phyloP scores from a whole-genome alignment of 1,284 basidiomycete genomes.

The Entoloma clypeatum region DNA sequence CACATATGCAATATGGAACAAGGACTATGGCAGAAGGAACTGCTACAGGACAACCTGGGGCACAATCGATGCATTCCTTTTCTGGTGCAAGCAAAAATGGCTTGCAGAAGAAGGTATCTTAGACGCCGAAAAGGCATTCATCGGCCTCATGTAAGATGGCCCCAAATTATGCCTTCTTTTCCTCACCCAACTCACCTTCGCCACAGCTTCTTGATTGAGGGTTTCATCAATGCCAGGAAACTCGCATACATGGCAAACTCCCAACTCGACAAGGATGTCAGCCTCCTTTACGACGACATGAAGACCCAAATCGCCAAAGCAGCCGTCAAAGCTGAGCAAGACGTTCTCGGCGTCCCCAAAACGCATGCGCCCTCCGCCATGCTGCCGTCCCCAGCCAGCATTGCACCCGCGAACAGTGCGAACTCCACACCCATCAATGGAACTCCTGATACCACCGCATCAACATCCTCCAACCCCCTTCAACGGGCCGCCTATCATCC shows the following conservation, averaged over 20 bases:
- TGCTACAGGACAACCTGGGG: conserved; percentile 58
- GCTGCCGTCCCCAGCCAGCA: conserved; percentile 72
- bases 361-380: conserved; percentile 55
- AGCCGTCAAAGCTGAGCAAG: conserved; percentile 44
- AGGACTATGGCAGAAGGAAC: conserved; percentile 49
- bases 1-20: conserved; percentile 69
- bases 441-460: conserved; percentile 37
- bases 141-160: conserved; percentile 68
- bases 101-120: conserved; percentile 52
- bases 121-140: conserved; percentile 68
- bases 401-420: conserved; percentile 58
- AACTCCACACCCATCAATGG: conserved; percentile 67
- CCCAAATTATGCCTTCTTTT: conserved; percentile 13
- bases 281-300: conserved; percentile 34
- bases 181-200: conserved; percentile 25
- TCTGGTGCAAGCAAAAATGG: conserved; percentile 70
- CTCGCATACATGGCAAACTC: conserved; percentile 43
- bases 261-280: conserved; percentile 42
- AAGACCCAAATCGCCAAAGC: conserved; percentile 42
- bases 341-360: conserved; percentile 36
- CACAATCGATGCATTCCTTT: conserved; percentile 58
- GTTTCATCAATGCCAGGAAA: conserved; percentile 62
- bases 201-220: conserved; percentile 67
- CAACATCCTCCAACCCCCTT: conserved; percentile 22
- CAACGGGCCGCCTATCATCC: conserved; percentile 28